A percentile compares a stretch with the other conserved stretches of the same genome.
Evolutionary conservation across 495 filamentous ascomycete species (phyloP).

Genomic region (Tetracladium marchalianum): DNA sequence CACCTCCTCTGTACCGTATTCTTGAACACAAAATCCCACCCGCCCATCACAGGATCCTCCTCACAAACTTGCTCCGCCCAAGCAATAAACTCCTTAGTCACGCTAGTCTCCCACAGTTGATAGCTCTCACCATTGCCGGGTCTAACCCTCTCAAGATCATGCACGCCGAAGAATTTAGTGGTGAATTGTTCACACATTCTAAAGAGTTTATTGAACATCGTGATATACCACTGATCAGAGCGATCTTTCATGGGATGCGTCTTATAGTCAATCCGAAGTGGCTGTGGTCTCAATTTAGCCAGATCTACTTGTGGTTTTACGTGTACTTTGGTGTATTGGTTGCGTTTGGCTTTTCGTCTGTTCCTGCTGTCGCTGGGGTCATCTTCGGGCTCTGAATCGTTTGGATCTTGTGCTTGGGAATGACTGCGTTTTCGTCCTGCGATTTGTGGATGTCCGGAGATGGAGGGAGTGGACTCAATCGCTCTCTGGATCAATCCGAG

Average conservation of each 20-base stretch:
- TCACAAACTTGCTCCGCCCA: constrained; percentile 13
- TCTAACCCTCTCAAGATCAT: constrained; percentile 3
- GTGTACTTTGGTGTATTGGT: neutral
- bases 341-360: neutral
- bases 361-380: neutral
- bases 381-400: neutral
- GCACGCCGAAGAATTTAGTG: constrained; percentile 5
- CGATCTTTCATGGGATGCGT: constrained; percentile 6
- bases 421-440: neutral
- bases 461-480: no score
- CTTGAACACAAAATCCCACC: constrained; percentile 32
- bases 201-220: constrained; percentile 6
- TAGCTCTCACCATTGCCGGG: constrained; percentile 1
- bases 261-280: constrained; percentile 7
- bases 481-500: no score
- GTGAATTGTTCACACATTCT: neutral
- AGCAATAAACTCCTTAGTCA: constrained; percentile 9
- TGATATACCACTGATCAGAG: constrained; percentile 9
- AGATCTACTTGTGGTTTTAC: constrained; percentile 2
- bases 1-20: constrained; percentile 24
- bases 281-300: constrained; percentile 5
- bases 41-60: constrained; percentile 15
- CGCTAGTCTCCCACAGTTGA: constrained; percentile 7
- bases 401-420: neutral
- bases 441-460: neutral